Base-by-base conservation (phyloP, 352 stramenopile species). In the Pythium chondricola region DNA sequence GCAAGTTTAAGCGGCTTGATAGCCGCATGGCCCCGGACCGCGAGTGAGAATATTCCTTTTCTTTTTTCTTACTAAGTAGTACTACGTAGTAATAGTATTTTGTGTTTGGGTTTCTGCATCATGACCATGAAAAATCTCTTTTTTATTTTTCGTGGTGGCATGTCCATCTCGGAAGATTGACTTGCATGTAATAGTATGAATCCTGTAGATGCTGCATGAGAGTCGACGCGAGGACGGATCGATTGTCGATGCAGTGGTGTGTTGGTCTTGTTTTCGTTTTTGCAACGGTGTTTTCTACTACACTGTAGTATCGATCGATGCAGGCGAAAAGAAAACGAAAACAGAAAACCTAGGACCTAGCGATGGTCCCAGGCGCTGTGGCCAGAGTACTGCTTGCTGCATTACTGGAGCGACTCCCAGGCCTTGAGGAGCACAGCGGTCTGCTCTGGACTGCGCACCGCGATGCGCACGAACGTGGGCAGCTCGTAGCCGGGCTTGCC, bases 401-500 rank as follows among this genome's bases (percentile, higher is more conserved):
- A n/a, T 43, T 74, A 77, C 40, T 85, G 53, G 36, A 91, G 67
- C 27, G 62, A 51, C 32, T 82, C 69, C 80, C 80, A 92, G n/a
- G 80, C 80, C 53, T 85, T 65, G 29, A 89, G 65, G 46, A 92
- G 63, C 53, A 85, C 70, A 13, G 56, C 69, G n/a, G 71, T 86
- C 50, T 86, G 70, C 43, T 88, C 64, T 16, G 71, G 68, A 51
- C 65, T 70, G 48, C 85, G 83, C 24, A 96, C 85, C 7, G 85
- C 85, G n/a, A 91, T 74, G 50, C 85, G 77, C 35, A 95, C 63
- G 45, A 72, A 94, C 20, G 82, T 89, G 10, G 83, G 83, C 29
- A 95, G 68, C 46, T 95, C 85, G 67, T 96, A 96, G 25, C 85
- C 85, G 4, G 85, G 85, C 47, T 85, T 86, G 37, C 83, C 85